Conservation (phyloP, 1,284 basidiomycete species). For the Phlebopus sp. region DNA sequence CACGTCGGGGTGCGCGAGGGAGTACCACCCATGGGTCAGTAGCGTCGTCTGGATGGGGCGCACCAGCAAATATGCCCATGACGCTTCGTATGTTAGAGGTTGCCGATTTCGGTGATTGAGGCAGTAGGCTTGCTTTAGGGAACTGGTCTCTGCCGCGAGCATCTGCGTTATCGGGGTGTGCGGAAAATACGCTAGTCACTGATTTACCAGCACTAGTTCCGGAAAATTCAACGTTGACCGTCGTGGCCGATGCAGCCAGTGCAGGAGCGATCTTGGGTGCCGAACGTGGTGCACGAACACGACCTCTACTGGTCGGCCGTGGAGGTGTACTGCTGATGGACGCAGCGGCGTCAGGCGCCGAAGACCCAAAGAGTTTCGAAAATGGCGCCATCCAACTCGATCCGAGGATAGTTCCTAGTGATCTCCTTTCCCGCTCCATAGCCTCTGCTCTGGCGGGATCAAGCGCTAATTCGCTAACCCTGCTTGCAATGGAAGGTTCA, state of each 20-base stretch:
- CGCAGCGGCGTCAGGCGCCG: conserved; percentile 17
- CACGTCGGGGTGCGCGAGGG: conserved; percentile 42
- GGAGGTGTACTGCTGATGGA: conserved; percentile 24
- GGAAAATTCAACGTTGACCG: conserved; percentile 92
- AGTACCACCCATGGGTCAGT: conserved; percentile 68
- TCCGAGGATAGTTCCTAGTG: conserved; percentile 24
- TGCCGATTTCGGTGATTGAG: conserved; percentile 21
- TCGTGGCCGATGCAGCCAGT: conserved; percentile 80
- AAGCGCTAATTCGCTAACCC: conserved; percentile 69
- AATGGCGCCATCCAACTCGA: conserved; percentile 80
- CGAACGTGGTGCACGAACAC: conserved; percentile 34
- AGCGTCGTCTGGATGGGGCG: conserved; percentile 45
- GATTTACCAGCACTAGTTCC: conserved; percentile 72
- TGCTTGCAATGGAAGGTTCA: conserved; percentile 74
- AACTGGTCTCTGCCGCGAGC: conserved; percentile 17
- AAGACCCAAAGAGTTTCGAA: conserved; percentile 64
- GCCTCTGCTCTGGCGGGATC: conserved; percentile 57
- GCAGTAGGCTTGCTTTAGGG: conserved; percentile 18
- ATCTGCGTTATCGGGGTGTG: conserved; percentile 28
- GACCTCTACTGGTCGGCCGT: conserved; percentile 18
- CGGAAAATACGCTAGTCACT: conserved; percentile 55
- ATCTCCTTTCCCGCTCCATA: conserved; percentile 34
- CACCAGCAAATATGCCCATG: conserved; percentile 85
- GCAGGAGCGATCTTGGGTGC: conserved; percentile 78
- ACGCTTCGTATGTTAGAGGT: conserved; percentile 36